Percentiles rank a stretch among this genome's conserved stretches.
Conservation (phyloP, 345 rosid species). For the Trapa incisa region DNA sequence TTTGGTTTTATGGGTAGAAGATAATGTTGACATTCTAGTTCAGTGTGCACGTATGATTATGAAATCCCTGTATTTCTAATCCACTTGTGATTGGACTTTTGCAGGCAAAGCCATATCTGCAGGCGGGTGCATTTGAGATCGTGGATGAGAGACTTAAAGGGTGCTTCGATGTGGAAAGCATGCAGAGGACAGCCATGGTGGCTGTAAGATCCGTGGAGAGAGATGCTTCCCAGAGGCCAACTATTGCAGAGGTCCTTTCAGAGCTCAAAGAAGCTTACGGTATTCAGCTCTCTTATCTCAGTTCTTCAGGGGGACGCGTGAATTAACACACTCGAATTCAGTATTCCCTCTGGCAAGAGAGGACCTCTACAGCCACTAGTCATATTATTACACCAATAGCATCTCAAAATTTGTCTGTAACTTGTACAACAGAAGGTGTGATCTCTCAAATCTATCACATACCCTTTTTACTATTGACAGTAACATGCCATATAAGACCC, state of each 20-base stretch:
- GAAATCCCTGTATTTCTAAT: not conserved
- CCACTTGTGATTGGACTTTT: not conserved
- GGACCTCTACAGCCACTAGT: too few species aligned
- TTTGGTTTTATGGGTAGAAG: conserved; percentile 72
- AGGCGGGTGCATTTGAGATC: conserved; percentile 75
- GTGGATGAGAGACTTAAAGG: conserved; percentile 60
- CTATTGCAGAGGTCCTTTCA: conserved; percentile 46
- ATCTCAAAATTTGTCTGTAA: not conserved
- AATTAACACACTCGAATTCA: not conserved
- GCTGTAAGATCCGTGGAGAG: conserved; percentile 65
- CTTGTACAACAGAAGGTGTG: not conserved
- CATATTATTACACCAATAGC: not conserved
- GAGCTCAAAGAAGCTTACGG: conserved; percentile 70
- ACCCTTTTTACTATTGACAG: not conserved
- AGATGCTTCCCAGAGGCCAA: conserved; percentile 63
- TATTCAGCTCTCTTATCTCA: conserved; percentile 64
- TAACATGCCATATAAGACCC: not conserved
- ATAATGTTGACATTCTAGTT: not conserved
- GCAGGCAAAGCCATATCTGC: conserved; percentile 89
- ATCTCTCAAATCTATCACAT: too few species aligned
- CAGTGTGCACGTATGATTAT: not conserved
- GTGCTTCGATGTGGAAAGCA: conserved; percentile 53
- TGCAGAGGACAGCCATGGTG: conserved; percentile 47
- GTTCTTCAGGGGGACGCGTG: conserved; percentile 45
- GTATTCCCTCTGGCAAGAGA: too few species aligned